phyloP scores from a whole-genome alignment of 495 filamentous ascomycete species.

The Schizothecium vesticola region DNA sequence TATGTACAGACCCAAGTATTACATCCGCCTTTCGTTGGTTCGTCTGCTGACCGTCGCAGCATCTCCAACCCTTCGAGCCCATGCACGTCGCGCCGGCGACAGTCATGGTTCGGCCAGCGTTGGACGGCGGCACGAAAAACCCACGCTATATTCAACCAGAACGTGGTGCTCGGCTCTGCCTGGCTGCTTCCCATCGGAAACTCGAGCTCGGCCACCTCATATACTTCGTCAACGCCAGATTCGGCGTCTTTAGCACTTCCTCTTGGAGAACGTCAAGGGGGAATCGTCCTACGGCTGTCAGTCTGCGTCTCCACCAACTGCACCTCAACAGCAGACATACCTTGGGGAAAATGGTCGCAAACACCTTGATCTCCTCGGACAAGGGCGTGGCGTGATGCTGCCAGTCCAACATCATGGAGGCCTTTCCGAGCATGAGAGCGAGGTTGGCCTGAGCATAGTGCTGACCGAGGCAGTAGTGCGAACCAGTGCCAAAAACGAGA shows the following conservation, averaged over 20 bases:
- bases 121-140: background rate
- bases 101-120: background rate
- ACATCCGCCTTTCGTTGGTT: background rate
- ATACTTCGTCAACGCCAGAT: background rate
- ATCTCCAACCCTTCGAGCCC: background rate
- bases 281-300: constrained; percentile 51
- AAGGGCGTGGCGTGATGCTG: constrained; percentile 71
- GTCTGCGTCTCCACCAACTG: background rate
- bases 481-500: constrained; percentile 92
- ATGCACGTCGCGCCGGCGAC: background rate
- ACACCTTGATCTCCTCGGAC: constrained; percentile 96
- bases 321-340: constrained; percentile 43
- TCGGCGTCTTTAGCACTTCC: constrained; percentile 31
- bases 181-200: background rate
- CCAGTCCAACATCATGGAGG: constrained; percentile 88
- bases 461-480: constrained; percentile 96
- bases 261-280: constrained; percentile 56
- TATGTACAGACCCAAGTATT: background rate
- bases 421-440: constrained; percentile 88
- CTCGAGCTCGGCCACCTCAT: background rate
- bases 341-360: constrained; percentile 96
- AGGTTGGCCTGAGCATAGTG: constrained; percentile 87
- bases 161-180: background rate
- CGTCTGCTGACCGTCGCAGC: background rate
- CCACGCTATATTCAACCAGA: background rate